Base-by-base conservation (phyloP, 1,284 basidiomycete species). In the Naganishia albida region DNA sequence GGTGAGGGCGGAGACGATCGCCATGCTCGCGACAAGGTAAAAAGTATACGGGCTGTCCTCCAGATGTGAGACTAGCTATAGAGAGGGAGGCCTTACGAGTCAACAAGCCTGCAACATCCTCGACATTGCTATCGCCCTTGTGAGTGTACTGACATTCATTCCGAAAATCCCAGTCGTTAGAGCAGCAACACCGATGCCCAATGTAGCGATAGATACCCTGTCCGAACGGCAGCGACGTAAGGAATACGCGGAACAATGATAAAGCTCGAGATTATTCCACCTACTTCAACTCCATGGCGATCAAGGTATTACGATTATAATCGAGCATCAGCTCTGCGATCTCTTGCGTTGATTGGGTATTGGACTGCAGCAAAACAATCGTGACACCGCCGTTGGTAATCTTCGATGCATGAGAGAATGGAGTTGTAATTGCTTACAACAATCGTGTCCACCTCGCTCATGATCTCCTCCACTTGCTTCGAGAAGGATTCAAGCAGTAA, bases 291-390 rank as follows among this genome's bases (percentile, higher is more conserved):
- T 98, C 95, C 26, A 98, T 83, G 26, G 93, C 91, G 16, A 98
- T 83, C 15, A 99, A 82, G 3, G 90, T 86, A 75, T 99, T 99
- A 53, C 95, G 88, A 80, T 96, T 96, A 65, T 93, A 91, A 77
- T 99, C 95, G 52, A 99, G 84, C 74, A 98, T 94, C 65, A 99
- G 84, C 78, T 99, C 95, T 7, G 96, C 92, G 57, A 98, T 95
- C 78, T 98, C 94, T 81, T 97, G 93, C 0, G 94, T 98, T 18
- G 91, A 93, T 80, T 91, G 88, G 63, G 98, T 91, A 75, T 96
- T 96, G 64, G 83, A 85, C 91, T 93, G 71, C 40, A 56, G 26
- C 25, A 34, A 34, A 34, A 34, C 34, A n/a, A n/a, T 10, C 34
- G 34, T 10, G 34, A 34, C 34, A 34, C 34, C 34, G 10, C 34